Evolutionary conservation across 306 rosid species (phyloP), one percentile per base, ranked within the genome.

Genomic region (Argentina anserina): DNA sequence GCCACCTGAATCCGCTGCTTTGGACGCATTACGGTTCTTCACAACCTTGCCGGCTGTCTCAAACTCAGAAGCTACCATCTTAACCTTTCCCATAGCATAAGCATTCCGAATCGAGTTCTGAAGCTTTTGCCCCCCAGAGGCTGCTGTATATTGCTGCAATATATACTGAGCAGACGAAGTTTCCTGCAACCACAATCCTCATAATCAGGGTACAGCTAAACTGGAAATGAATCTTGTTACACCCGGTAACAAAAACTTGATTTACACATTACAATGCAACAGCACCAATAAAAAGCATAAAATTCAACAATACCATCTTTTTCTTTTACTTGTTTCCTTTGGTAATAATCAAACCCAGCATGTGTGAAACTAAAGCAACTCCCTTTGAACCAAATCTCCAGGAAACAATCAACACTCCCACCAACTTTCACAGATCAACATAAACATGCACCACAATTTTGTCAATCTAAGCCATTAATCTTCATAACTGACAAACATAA

Each of bases 41-140:
- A 89, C 85, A 13, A 91, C 99, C 80, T 79, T 86, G 74, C 92
- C 90, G 4, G 99, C 95, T 0, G 97, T 91, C 84, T 95, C 99
- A 55, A 95, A 91, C 78, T 95, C 99, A 0, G 96, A 91, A 39
- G 99, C 99, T 67, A 95, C 87, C 97, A 95, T 95, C 80, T 78
- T 87, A 76, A 95, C 97, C 86, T 92, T 95, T 62, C 99, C 99
- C 97, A 88, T 91, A 33, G 97, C 99, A 86, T 95, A 95, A 29
- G 99, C 91, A 76, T 91, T 95, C 75, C 73, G 85, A 10, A 90
- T 83, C 3, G 93, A 86, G 79, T 81, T 90, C 70, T 91, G 97
- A 83, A 95, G 96, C 84, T 82, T 90, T 70, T 87, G 92, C 75
- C 99, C 99, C 45, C 99, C 99, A 0, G 97, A 88, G 15, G 99